Evolutionary conservation across 1,284 basidiomycete species (phyloP), one percentile per base, ranked within the genome.

Genomic region (Tylopilus sp.): DNA sequence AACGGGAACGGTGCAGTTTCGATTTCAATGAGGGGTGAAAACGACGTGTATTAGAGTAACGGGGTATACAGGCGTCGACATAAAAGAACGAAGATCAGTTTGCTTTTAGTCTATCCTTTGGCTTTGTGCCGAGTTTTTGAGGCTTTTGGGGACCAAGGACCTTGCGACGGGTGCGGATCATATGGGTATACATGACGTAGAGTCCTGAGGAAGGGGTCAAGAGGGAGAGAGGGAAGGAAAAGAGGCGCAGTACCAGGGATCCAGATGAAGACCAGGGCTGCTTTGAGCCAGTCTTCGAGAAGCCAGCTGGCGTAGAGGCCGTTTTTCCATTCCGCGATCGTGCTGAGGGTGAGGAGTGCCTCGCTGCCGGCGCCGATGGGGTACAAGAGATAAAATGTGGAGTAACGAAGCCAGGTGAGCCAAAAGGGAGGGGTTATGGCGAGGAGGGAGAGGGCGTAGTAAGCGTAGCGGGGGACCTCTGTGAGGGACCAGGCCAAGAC

Each of bases 401-500:
- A 91, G 77, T 98, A 99, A 48, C 94, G 83, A 38, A 85, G 68
- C 72, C 77, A 85, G 24, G 82, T 70, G 44, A 88, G 76, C 66
- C 61, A 66, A 1, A 9, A 1, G 1, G 64, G 67, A 6, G 63
- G 50, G 0, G 10, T 44, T 7, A 55, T 1, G 7, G 78, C 80
- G 40, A 89, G 60, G 9, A 97, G 78, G 42, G 76, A 76, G 61
- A 78, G 76, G 4, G 88, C 85, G 72, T 99, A 99, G 75, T 89
- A 96, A 8, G 84, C 71, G 71, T 99, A 99, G 26, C 95, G 90
- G 55, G 96, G 83, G 47, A 93, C 81, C 69, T 99, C 95, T 36
- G 94, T 93, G 51, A 88, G 60, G 2, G 89, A 86, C 95, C 95
- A 99, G 0, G 95, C 91, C 56, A 96, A 72, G 47, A 98, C 80